Evolutionary conservation across 192 early-diverging fungal genomes (phyloP), one percentile per base, ranked within the genome.

Genomic region (Powellomyces hirtus): DNA sequence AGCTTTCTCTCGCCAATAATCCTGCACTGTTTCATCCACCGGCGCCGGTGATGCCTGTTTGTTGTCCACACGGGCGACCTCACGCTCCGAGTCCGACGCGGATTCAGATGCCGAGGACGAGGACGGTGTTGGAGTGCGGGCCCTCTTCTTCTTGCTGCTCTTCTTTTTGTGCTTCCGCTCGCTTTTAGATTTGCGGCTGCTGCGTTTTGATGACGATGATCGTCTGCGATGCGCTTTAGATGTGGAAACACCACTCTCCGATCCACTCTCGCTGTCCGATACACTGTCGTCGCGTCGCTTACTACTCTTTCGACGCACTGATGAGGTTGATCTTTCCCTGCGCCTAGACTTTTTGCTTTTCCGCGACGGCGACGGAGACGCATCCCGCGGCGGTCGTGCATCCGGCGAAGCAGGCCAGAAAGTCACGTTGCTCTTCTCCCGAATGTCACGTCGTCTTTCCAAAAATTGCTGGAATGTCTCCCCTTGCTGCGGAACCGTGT

Each of bases 321-420:
- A n/a, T n/a, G n/a, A n/a, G n/a, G n/a, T n/a, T n/a, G n/a, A n/a
- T n/a, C n/a, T n/a, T n/a, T n/a, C n/a, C n/a, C n/a, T n/a, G n/a
- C n/a, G n/a, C n/a, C n/a, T n/a, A n/a, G 50, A 52, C 11, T 16
- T 26, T 16, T 56, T 29, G 27, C 29, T 53, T 49, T 33, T 20
- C 34, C 26, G 22, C 45, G 62, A 59, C 42, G 71, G 50, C 13
- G 46, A 71, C 22, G 33, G 33, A 36, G 16, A n/a, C 14, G 35
- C 24, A 40, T 18, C 18, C 40, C 61, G 46, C 30, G 14, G 8
- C 37, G 49, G 60, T 26, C 33, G 65, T 34, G 55, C 26, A 42
- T 78, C 74, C 26, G 81, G 81, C 1, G 83, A 84, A 18, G 78
- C 27, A 0, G 74, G 71, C 83, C 83, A 84, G 4, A 84, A 71